A percentile compares a stretch with the other conserved stretches of the same genome.
Evolutionary conservation across 768 basidiomycete genomes (phyloP).

Genomic region (Mycena sanguinolenta): DNA sequence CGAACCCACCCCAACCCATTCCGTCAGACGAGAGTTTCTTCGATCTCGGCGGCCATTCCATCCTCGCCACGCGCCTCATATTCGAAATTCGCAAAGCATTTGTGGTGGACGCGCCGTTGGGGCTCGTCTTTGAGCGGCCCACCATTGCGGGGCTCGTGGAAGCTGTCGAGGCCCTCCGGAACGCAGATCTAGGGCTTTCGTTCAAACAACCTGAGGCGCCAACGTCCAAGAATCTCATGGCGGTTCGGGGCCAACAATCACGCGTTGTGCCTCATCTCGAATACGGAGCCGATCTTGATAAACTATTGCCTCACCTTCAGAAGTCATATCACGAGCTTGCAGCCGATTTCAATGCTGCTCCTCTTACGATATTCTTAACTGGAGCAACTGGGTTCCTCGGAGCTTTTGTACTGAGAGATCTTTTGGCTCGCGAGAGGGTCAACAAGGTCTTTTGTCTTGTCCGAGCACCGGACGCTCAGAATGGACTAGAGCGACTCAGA

Average conservation of each 20-base stretch:
- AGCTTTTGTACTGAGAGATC: slow-evolving; percentile 88
- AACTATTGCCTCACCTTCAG: slow-evolving; percentile 69
- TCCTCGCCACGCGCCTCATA: slow-evolving; percentile 95
- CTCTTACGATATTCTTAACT: slow-evolving; percentile 90
- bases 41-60: slow-evolving; percentile 98
- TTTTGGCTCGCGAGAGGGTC: slow-evolving; percentile 76
- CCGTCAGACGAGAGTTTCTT: slow-evolving; percentile 96
- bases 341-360: slow-evolving; percentile 63
- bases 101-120: slow-evolving; percentile 90
- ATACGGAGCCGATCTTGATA: slow-evolving; percentile 85
- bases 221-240: slow-evolving; percentile 35
- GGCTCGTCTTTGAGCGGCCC: slow-evolving; percentile 91
- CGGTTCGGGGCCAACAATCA: slow-evolving; percentile 33
- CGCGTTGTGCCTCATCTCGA: slow-evolving; percentile 58
- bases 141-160: slow-evolving; percentile 83
- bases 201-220: slow-evolving; percentile 45
- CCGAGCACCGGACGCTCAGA: slow-evolving; percentile 72
- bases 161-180: slow-evolving; percentile 81
- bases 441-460: slow-evolving; percentile 94
- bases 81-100: slow-evolving; percentile 96
- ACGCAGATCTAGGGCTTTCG: slow-evolving; percentile 84
- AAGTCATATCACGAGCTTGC: slow-evolving; percentile 73
- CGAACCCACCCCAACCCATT: slow-evolving; percentile 81
- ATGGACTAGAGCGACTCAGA: slow-evolving; percentile 77
- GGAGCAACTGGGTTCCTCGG: slow-evolving; percentile 98